Evolutionary conservation across 768 basidiomycete genomes (phyloP), one percentile per base, ranked within the genome.

Genomic region (Piloderma croceum): DNA sequence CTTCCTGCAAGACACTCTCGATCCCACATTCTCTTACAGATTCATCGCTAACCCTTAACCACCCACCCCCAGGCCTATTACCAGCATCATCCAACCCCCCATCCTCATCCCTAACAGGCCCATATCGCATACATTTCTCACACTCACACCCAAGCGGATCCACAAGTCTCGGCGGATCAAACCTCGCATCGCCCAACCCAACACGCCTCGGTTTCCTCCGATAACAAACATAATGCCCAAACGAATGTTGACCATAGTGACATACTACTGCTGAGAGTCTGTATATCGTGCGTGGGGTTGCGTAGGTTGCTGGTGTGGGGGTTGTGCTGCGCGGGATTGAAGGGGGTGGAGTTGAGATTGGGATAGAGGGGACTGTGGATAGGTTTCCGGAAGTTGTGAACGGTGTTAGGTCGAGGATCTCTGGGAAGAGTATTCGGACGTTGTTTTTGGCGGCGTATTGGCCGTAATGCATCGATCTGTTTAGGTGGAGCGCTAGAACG

Each of bases 151-250:
- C 65, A 46, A 70, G 56, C 22, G 69, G 58, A 54, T 72, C 69
- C 31, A 48, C 51, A 31, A 67, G 52, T 48, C 58, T 59, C 43
- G 69, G 64, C 23, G 68, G 61, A 19, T 53, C 53, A 49, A 62
- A 62, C 44, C 70, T 74, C 43, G 61, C 64, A 10, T 58, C 40
- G 2, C 65, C 65, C 18, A 62, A 50, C 3, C 62, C 51, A 12
- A 63, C 54, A 29, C 69, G 70, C 25, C 73, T 71, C 1, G 92
- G 92, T 61, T 84, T 88, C 34, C 93, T 73, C 12, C 96, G 75
- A 57, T 81, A 94, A 50, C 87, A 90, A 48, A 98, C 77, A 57
- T 94, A 99, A 57, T 99, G 94, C 5, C 94, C 94, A 56, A 87
- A 93, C 4, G 83, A 83, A 55, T 96, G 92, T 39, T 82, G 79